These are phyloP conservation scores for Xylariaceae sp. DNA, from an alignment of 2,329 filamentous ascomycete genomes.

Conservation along the genomic window DNA sequence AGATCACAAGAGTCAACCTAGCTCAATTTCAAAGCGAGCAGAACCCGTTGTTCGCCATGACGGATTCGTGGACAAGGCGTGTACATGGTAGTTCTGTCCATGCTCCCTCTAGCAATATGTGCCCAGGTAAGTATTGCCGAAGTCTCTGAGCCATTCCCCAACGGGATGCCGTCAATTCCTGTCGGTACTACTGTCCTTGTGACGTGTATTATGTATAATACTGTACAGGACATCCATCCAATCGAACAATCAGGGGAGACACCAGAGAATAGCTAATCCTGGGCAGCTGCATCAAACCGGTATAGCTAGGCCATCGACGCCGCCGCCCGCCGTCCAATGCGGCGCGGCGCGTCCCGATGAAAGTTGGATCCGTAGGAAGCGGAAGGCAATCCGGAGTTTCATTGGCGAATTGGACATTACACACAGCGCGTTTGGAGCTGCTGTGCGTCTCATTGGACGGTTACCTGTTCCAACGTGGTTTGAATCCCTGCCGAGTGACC, in stretches of 20 bases:
- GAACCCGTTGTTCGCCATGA: no score
- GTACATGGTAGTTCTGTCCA: no score
- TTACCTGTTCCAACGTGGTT: neutral
- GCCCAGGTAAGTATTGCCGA: no score
- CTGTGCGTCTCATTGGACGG: neutral
- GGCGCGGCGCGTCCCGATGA: neutral
- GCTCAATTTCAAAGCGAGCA: no score
- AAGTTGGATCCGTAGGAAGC: conserved; percentile 8
- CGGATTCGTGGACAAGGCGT: no score
- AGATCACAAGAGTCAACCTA: no score
- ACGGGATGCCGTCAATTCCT: no score
- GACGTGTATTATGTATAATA: no score
- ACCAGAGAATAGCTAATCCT: neutral
- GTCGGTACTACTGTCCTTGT: no score
- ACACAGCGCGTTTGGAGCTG: neutral
- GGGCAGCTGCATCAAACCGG: neutral
- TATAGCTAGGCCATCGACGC: conserved; percentile 2
- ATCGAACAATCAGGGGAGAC: neutral
- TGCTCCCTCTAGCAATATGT: no score
- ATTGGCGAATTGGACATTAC: conserved; percentile 20
- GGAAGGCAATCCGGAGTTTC: conserved; percentile 2
- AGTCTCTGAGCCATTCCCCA: no score
- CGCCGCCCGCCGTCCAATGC: neutral
- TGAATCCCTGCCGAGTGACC: neutral
- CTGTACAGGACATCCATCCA: neutral